Evolutionary conservation across 2,329 filamentous ascomycete genomes (phyloP).

Genomic region (Calonectria montana): DNA sequence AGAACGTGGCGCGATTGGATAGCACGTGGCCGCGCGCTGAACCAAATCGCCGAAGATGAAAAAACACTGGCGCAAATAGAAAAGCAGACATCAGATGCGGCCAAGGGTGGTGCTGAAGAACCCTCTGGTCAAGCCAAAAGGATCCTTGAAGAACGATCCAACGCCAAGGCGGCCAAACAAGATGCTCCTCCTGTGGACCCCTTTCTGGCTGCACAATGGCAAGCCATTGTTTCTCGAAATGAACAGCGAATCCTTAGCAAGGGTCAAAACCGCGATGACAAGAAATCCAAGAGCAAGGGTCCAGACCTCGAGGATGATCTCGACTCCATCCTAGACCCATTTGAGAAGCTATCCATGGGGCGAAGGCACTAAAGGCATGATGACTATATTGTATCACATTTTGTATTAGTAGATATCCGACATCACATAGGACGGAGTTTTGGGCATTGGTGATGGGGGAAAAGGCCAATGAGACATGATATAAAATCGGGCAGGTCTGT

Average conservation of each 20-base stretch:
- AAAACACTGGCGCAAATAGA: constrained; percentile 43
- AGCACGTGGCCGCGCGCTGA: constrained; percentile 55
- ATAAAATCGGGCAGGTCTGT: background rate
- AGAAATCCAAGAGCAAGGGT: background rate
- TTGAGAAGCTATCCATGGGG: background rate
- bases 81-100: background rate
- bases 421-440: background rate
- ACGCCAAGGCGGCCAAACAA: background rate
- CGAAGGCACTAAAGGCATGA: background rate
- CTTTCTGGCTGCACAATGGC: background rate
- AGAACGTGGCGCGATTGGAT: constrained; percentile 51
- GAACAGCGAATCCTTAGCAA: background rate
- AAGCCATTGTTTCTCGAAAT: background rate
- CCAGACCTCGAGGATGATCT: background rate
- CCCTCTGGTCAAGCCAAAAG: background rate
- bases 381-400: background rate
- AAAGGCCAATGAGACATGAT: constrained; percentile 1
- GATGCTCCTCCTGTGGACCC: background rate
- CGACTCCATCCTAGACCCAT: background rate
- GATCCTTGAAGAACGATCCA: background rate
- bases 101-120: background rate
- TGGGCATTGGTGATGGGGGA: background rate
- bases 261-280: background rate
- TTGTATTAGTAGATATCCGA: constrained; percentile 8
- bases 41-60: constrained; percentile 55